Base-by-base conservation (phyloP, 176 grass and related monocot genomes). In the Musa schizocarpa region DNA sequence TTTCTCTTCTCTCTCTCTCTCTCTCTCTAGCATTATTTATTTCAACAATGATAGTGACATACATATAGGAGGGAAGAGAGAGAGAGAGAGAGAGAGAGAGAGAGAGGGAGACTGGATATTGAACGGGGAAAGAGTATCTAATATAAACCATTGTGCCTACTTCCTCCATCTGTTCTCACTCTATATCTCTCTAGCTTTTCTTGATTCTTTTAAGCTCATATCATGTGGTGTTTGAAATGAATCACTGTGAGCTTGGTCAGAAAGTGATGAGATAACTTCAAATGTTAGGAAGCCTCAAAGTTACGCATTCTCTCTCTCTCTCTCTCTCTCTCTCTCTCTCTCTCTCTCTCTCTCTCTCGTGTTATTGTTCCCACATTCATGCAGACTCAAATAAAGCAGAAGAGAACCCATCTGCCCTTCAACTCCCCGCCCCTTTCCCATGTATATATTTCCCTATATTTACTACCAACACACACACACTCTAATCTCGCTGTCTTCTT, bases 181-280 rank as follows among this genome's bases (percentile, higher is more conserved):
- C 59, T 62, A 20, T 19, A 1, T 52, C 62, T 48, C 48, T 76
- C 12, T 17, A 61, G 14, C 57, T 61, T 61, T 61, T 61, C 57
- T 61, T 61, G 17, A 61, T 61, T n/a, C 16, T 61, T 61, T 61
- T 61, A 14, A 61, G 57, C 57, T n/a, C 9, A n/a, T 17, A 20
- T n/a, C 2, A 6, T 43, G 34, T 43, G 34, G 34, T 43, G 34
- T 43, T 43, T 43, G 34, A 43, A 65, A 24, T 27, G 3, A 27
- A 21, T 77, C 65, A 63, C 22, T 53, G 22, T 52, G 24, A 50
- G 63, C 22, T 65, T 65, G 21, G 23, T 65, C 26, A 23, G 63
- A 65, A 65, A 65, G 63, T 23, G 9, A 65, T 65, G 63, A 26
- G 63, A 65, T 65, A 26, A 65, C 63, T 65, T 65, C 24, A 29